Evolutionary conservation across 441 rosid genomes (phyloP).

Genomic region (Pelargonium cotyledonis): DNA sequence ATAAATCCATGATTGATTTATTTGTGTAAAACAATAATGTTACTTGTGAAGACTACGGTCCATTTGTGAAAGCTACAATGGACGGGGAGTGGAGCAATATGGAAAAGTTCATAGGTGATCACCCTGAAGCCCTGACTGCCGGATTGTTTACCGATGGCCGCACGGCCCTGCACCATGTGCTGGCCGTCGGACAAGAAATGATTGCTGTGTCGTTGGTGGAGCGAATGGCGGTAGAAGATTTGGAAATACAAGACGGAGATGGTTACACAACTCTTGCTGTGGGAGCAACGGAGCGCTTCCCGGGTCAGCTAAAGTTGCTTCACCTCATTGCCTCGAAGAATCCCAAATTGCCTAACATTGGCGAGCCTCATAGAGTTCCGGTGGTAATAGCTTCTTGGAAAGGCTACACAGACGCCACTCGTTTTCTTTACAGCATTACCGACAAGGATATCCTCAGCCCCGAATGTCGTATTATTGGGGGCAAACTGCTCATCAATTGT

Average conservation of each 20-base stretch:
- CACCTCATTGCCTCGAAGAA: constrained; percentile 21
- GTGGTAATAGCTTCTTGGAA: constrained; percentile 38
- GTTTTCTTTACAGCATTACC: constrained; percentile 21
- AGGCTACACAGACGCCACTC: constrained; percentile 27
- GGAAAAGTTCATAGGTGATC: constrained; percentile 13
- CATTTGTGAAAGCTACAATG: not conserved
- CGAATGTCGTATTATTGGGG: constrained; percentile 20
- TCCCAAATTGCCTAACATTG: constrained; percentile 16
- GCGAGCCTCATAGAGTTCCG: constrained; percentile 25
- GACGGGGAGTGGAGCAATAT: not conserved
- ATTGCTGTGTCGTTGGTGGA: constrained; percentile 24
- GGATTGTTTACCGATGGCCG: constrained; percentile 29
- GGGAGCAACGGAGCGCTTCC: constrained; percentile 30
- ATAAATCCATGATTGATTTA: too few species aligned
- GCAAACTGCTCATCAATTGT: constrained; percentile 34
- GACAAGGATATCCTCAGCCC: constrained; percentile 22
- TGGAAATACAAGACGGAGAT: constrained; percentile 19
- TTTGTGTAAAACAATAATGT: too few species aligned
- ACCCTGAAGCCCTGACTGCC: constrained; percentile 18
- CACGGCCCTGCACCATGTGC: constrained; percentile 35
- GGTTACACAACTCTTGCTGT: constrained; percentile 33
- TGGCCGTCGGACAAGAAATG: constrained; percentile 24
- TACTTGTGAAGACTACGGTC: too few species aligned
- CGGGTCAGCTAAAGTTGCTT: constrained; percentile 17
- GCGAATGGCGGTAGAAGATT: constrained; percentile 3